Base-by-base conservation (phyloP, 2,329 filamentous ascomycete species). In the Chaetothyriales sp. region DNA sequence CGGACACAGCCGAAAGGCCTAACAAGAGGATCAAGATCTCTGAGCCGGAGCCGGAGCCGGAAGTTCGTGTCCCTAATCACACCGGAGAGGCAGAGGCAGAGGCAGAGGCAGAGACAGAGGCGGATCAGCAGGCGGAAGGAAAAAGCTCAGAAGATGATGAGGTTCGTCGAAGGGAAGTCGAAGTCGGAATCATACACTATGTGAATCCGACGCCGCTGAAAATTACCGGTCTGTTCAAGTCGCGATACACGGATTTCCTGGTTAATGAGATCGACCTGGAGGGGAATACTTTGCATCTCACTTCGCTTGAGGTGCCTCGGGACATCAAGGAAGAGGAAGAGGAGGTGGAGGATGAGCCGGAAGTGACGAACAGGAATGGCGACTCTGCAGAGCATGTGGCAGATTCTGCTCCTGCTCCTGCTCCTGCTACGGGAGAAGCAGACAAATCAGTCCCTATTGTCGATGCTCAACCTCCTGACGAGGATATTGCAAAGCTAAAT, bases 241-340 rank as follows among this genome's bases (percentile, higher is more conserved):
- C 83, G 62, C 75, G 86, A 58, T 95, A 89, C 66, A 90, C 88
- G 3, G 89, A 95, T 65, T 95, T 95, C 61, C 73, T 92, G 59
- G 89, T 95, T 60, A 89, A 94, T 62, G 89, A 95, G 66, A 90
- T 95, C 55, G 71, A 77, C 18, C 80, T 81, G 26, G 78, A 83
- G 61, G 88, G 88, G 15, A 68, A 80, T 49, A 85, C 94, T 12
- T 66, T 92, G 49, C 86, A 90, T 65, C 71, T 95, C 47, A 73
- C 67, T 51, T 5, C 2, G 28, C 4, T 36, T 8, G 8, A 10
- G 28, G 4, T 36, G 8, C 28, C 28, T 25, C 3, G 6, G 10
- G 28, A 3, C 28, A 36, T 5, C 28, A 36, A 10, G 28, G 28
- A 36, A 5, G 28, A 36, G 5, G 18, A 44, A n/a, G n/a, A 10